These are phyloP conservation scores for Fraxinus floribunda DNA, from an alignment of 305 asterid species.

Conservation along the genomic window DNA sequence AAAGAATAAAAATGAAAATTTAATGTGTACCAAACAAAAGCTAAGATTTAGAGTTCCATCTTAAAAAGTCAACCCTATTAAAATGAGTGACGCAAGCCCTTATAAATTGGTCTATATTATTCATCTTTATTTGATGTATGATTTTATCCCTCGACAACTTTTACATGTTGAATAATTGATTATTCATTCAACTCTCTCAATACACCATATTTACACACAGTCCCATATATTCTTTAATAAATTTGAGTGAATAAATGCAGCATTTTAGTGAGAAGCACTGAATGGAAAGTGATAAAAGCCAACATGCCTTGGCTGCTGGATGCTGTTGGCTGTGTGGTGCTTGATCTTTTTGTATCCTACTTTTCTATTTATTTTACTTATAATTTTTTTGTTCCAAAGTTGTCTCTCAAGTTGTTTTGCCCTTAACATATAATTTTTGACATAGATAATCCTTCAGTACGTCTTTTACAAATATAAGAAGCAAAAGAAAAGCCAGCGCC, in stretches of 20 bases:
- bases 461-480: slow-evolving; percentile 35
- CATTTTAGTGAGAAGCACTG: slow-evolving; percentile 39
- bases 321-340: slow-evolving; percentile 43
- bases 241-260: slow-evolving; percentile 24
- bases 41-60: too few species aligned
- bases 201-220: not conserved
- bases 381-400: not conserved
- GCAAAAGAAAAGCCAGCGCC: slow-evolving; percentile 15
- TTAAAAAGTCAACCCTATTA: too few species aligned
- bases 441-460: slow-evolving; percentile 43
- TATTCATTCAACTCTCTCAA: too few species aligned
- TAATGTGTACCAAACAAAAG: too few species aligned
- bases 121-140: too few species aligned
- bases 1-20: too few species aligned
- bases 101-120: too few species aligned
- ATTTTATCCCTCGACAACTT: too few species aligned
- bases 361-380: not conserved
- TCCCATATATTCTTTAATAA: not conserved
- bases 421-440: slow-evolving; percentile 13
- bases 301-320: slow-evolving; percentile 56
- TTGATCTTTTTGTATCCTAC: slow-evolving; percentile 48
- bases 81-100: too few species aligned
- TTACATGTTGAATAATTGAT: too few species aligned
- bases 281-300: slow-evolving; percentile 38
- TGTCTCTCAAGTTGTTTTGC: not conserved